phyloP scores from a whole-genome alignment of 768 basidiomycete genomes.

The Auricularia auricula-judae region DNA sequence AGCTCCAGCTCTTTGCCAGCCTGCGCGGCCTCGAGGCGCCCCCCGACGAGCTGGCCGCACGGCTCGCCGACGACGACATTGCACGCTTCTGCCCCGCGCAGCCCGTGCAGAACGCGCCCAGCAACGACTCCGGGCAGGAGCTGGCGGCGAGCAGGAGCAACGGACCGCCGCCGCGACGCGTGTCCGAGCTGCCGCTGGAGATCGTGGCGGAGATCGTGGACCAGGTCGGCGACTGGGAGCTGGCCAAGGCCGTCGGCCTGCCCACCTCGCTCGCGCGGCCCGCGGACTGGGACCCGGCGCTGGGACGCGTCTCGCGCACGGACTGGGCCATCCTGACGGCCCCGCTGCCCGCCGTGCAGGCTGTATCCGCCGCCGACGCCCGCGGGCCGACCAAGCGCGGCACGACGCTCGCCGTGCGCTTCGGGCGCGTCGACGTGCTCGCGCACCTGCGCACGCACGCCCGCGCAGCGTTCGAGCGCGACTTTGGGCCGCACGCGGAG shows the following conservation, averaged over 20 bases:
- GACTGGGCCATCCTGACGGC: slow-evolving; percentile 68
- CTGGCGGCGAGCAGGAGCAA: background rate
- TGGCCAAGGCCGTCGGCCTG: slow-evolving; percentile 64
- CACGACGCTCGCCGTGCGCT: slow-evolving; percentile 53
- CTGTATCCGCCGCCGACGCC: slow-evolving; percentile 36
- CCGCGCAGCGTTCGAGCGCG: slow-evolving; percentile 48
- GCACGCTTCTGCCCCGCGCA: background rate
- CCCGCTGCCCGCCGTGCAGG: slow-evolving; percentile 46
- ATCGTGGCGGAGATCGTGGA: slow-evolving; percentile 69
- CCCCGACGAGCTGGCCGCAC: slow-evolving; percentile 52
- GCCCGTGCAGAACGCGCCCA: background rate
- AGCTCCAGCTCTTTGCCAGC: slow-evolving; percentile 67
- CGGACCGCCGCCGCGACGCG: slow-evolving; percentile 18
- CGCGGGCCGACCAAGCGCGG: slow-evolving; percentile 62
- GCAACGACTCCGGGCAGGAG: background rate
- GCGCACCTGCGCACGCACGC: slow-evolving; percentile 60
- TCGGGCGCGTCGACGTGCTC: slow-evolving; percentile 67
- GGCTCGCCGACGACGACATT: slow-evolving; percentile 60
- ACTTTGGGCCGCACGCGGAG: slow-evolving; percentile 42
- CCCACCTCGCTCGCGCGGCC: slow-evolving; percentile 59
- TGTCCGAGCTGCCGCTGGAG: slow-evolving; percentile 61
- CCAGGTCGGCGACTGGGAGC: slow-evolving; percentile 75
- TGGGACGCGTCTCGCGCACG: slow-evolving; percentile 42
- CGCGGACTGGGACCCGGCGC: slow-evolving; percentile 44
- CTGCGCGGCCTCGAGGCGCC: slow-evolving; percentile 55